A percentile compares a stretch with the other conserved stretches of the same genome.
Conservation (phyloP, 1,284 basidiomycete species). For the Marasmius tenuissimus region DNA sequence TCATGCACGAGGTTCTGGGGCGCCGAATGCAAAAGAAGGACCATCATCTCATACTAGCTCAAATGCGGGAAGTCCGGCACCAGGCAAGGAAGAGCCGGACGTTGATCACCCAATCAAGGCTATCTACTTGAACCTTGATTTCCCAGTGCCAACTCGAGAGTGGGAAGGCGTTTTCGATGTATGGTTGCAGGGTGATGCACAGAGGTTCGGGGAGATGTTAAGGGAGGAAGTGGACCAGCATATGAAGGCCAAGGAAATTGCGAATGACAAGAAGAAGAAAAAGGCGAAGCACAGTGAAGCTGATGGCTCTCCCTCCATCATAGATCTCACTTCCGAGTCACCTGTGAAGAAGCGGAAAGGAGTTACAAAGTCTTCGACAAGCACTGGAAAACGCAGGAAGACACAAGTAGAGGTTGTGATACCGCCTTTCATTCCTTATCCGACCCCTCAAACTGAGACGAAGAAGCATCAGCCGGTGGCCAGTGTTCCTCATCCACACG, state of each 20-base stretch:
- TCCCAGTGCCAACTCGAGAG: slow-evolving; percentile 81
- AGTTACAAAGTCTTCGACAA: background rate
- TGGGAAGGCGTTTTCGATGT: slow-evolving; percentile 93
- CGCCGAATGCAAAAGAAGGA: slow-evolving; percentile 6
- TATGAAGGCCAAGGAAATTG: slow-evolving; percentile 46
- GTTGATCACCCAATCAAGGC: slow-evolving; percentile 61
- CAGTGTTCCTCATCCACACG: background rate
- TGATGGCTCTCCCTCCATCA: background rate
- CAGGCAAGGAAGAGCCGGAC: slow-evolving; percentile 31
- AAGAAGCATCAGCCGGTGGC: background rate
- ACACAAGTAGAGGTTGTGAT: background rate
- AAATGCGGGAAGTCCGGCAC: slow-evolving; percentile 20
- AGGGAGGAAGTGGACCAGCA: slow-evolving; percentile 57
- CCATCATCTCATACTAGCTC: background rate
- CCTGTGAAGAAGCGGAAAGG: background rate
- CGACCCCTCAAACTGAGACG: background rate
- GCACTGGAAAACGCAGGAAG: background rate
- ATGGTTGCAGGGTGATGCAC: slow-evolving; percentile 90
- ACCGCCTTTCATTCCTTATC: background rate
- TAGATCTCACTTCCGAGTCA: background rate
- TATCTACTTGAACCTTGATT: slow-evolving; percentile 88
- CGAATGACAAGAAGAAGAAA: slow-evolving; percentile 49
- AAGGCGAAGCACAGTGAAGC: slow-evolving; percentile 4
- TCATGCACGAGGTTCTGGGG: slow-evolving; percentile 43
- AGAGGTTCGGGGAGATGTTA: slow-evolving; percentile 67